A percentile compares a stretch with the other conserved stretches of the same genome.
Conservation (phyloP, 495 filamentous ascomycete species). For the Lepraria neglecta region DNA sequence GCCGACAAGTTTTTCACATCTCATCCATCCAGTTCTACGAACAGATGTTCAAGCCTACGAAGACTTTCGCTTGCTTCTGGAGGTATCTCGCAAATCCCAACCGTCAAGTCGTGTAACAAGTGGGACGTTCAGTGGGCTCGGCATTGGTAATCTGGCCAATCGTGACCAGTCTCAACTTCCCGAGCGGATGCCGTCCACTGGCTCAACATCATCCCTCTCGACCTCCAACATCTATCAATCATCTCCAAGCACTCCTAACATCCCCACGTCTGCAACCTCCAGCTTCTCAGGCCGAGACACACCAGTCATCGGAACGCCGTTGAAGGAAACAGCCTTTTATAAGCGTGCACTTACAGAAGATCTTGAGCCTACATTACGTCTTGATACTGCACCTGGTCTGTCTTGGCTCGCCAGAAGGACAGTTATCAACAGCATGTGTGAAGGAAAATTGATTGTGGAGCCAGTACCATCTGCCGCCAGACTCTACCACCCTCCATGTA, state of each 20-base stretch:
- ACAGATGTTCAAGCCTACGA: conserved; percentile 73
- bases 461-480: conserved; percentile 59
- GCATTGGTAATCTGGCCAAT: conserved; percentile 47
- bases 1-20: conserved; percentile 75
- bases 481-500: conserved; percentile 65
- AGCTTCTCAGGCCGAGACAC: conserved; percentile 30
- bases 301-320: conserved; percentile 37
- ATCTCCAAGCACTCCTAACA: conserved; percentile 31
- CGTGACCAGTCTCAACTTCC: conserved; percentile 18
- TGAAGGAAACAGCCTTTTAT: conserved; percentile 91
- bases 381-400: conserved; percentile 83
- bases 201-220: conserved; percentile 42
- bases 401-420: conserved; percentile 86
- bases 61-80: conserved; percentile 76
- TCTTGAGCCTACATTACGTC: conserved; percentile 84
- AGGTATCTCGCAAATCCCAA: conserved; percentile 55
- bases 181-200: conserved; percentile 30
- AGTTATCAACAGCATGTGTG: conserved; percentile 72
- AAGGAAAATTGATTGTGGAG: conserved; percentile 85
- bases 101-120: conserved; percentile 59
- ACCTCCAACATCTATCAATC: conserved; percentile 39
- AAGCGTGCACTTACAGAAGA: conserved; percentile 83
- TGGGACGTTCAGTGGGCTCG: conserved; percentile 57
- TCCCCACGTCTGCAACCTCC: conserved; percentile 21
- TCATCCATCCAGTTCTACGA: conserved; percentile 75